A percentile compares a stretch with the other conserved stretches of the same genome.
These are phyloP conservation scores for Arabis alpina DNA, from an alignment of 345 rosid species.

Conservation along the genomic window DNA sequence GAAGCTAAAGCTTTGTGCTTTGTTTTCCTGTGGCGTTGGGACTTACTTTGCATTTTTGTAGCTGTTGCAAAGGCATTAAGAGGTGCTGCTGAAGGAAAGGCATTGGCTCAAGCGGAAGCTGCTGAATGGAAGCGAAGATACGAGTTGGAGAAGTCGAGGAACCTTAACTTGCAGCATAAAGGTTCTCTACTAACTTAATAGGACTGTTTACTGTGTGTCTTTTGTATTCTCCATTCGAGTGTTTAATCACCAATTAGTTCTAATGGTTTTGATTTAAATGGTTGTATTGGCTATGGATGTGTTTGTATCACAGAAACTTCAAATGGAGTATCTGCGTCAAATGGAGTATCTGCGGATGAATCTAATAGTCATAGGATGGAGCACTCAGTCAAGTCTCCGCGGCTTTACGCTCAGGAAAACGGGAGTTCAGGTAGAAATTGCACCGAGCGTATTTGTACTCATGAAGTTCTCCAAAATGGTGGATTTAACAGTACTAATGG, in stretches of 20 bases:
- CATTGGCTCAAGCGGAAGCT: slow-evolving; percentile 97
- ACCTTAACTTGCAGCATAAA: slow-evolving; percentile 54
- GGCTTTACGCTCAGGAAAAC: slow-evolving; percentile 43
- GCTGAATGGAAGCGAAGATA: slow-evolving; percentile 98
- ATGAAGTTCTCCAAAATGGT: slow-evolving; percentile 77
- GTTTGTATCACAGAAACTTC: slow-evolving; percentile 54
- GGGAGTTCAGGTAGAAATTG: slow-evolving; percentile 50
- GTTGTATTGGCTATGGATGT: not conserved
- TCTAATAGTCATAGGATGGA: slow-evolving; percentile 43
- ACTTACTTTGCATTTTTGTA: slow-evolving; percentile 37
- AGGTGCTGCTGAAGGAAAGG: slow-evolving; percentile 97
- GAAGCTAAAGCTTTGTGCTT: slow-evolving; percentile 17
- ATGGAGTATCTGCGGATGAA: slow-evolving; percentile 45
- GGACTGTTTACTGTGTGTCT: no score
- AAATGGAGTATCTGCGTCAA: slow-evolving; percentile 43
- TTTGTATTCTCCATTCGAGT: no score
- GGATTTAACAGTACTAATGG: slow-evolving; percentile 44
- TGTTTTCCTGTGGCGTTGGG: slow-evolving; percentile 4
- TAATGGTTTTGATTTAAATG: not conserved
- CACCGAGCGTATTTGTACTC: slow-evolving; percentile 77
- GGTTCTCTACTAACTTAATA: slow-evolving; percentile 46
- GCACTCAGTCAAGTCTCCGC: slow-evolving; percentile 44
- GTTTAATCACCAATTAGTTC: not conserved
- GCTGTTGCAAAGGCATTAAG: slow-evolving; percentile 98
- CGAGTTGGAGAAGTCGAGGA: slow-evolving; percentile 77